phyloP scores from a whole-genome alignment of 2,329 filamentous ascomycete genomes.

The Neocatenulostroma microsporum region DNA sequence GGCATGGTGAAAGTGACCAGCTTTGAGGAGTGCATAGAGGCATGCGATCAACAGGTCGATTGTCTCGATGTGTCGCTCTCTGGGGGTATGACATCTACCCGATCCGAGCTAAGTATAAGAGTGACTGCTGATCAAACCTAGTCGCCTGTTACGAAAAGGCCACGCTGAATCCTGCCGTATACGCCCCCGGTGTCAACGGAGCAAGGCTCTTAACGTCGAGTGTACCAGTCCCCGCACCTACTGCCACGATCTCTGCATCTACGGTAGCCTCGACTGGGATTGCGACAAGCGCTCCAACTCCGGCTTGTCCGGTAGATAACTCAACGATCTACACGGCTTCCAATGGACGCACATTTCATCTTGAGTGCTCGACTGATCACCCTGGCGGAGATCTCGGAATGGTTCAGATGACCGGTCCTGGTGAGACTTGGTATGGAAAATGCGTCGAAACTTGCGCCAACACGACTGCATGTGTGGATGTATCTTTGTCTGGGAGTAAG shows the following conservation, averaged over 20 bases:
- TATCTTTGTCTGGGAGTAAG: too few relatives aligned
- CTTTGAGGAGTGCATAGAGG: constrained; percentile 19
- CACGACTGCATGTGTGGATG: not conserved
- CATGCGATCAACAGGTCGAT: constrained; percentile 14
- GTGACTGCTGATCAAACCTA: too few relatives aligned
- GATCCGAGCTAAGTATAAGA: too few relatives aligned
- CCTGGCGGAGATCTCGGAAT: constrained; percentile 1
- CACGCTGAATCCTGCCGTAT: not conserved
- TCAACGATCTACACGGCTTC: not conserved
- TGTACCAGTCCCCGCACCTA: too few relatives aligned
- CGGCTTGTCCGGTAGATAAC: not conserved
- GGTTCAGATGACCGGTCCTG: not conserved
- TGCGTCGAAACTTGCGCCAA: not conserved
- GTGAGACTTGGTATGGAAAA: not conserved
- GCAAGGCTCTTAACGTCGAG: constrained; percentile 3
- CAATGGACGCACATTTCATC: constrained; percentile 2
- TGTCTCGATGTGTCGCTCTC: constrained; percentile 21
- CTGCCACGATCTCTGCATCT: not conserved
- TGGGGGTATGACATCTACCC: too few relatives aligned
- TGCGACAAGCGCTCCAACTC: not conserved
- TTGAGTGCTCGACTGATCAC: constrained; percentile 3
- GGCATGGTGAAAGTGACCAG: constrained; percentile 9
- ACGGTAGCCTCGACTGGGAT: not conserved
- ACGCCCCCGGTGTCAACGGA: not conserved
- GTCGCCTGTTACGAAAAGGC: constrained; percentile 12